Evolutionary conservation across 768 basidiomycete species (phyloP).

Genomic region (Trametes cubensis): DNA sequence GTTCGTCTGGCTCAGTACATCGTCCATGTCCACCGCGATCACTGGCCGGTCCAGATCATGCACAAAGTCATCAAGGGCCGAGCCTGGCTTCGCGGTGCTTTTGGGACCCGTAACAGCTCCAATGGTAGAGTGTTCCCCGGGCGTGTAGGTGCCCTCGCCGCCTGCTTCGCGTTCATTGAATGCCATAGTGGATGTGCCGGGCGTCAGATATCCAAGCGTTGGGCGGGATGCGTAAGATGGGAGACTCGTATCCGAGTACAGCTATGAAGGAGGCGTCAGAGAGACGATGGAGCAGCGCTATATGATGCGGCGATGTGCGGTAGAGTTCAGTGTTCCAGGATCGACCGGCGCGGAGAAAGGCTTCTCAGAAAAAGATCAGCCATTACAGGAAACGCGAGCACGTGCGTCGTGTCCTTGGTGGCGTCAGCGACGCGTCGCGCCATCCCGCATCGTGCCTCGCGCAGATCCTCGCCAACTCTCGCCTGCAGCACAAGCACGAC

Average conservation of each 20-base stretch:
- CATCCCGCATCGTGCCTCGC: background rate
- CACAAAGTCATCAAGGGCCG: conserved; percentile 24
- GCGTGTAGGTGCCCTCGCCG: background rate
- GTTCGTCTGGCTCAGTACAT: conserved; percentile 71
- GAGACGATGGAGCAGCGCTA: background rate
- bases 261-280: no score
- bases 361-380: background rate
- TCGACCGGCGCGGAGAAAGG: background rate
- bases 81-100: conserved; percentile 25
- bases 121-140: conserved; percentile 7
- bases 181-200: background rate
- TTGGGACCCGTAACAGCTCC: conserved; percentile 16
- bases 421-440: conserved; percentile 17
- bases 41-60: conserved; percentile 38
- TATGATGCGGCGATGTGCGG: background rate
- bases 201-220: background rate
- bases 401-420: conserved; percentile 18
- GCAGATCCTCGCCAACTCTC: background rate
- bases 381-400: conserved; percentile 16
- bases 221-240: background rate
- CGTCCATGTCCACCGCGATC: conserved; percentile 69
- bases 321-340: background rate
- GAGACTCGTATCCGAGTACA: no score
- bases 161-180: conserved; percentile 4
- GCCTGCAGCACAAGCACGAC: no score